phyloP scores from a whole-genome alignment of 2,329 filamentous ascomycete species.

The Trichoderma harzianum region DNA sequence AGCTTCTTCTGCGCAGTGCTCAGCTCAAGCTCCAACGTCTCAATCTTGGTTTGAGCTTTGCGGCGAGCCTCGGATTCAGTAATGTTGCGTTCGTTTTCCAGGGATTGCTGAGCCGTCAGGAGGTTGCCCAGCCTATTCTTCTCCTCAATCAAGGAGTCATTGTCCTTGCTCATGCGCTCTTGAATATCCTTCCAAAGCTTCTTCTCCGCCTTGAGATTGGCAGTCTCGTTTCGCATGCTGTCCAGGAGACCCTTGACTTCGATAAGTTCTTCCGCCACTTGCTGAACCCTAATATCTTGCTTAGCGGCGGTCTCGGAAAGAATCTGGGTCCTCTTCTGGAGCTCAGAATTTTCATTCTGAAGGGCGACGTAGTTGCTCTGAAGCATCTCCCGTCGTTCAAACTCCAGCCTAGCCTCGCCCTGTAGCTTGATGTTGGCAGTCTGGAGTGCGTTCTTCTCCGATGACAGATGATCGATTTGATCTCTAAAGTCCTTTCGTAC shows the following conservation, averaged over 20 bases:
- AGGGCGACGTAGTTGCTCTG: conserved; percentile 82
- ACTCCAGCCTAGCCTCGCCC: conserved; percentile 77
- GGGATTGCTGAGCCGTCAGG: conserved; percentile 77
- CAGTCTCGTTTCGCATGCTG: conserved; percentile 83
- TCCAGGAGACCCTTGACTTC: conserved; percentile 80
- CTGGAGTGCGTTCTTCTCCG: conserved; percentile 79
- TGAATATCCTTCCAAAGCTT: conserved; percentile 93
- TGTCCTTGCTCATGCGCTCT: conserved; percentile 81
- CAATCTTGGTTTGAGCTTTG: conserved; percentile 72
- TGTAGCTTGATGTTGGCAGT: conserved; percentile 75
- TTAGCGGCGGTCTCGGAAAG: conserved; percentile 81
- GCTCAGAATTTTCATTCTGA: conserved; percentile 77
- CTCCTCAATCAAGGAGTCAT: conserved; percentile 79
- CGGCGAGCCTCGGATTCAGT: conserved; percentile 77
- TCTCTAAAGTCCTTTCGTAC: conserved; percentile 80
- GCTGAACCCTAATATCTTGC: conserved; percentile 85
- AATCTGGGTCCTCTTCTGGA: conserved; percentile 76
- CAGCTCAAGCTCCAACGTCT: conserved; percentile 76
- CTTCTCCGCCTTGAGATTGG: conserved; percentile 93
- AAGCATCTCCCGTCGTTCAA: conserved; percentile 83
- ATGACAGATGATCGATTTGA: conserved; percentile 76
- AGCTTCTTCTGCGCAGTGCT: conserved; percentile 77
- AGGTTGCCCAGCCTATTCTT: conserved; percentile 78
- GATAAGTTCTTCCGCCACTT: conserved; percentile 88
- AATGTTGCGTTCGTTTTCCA: conserved; percentile 89